Evolutionary conservation across 345 rosid species (phyloP).

Genomic region (Limnanthes douglasii): DNA sequence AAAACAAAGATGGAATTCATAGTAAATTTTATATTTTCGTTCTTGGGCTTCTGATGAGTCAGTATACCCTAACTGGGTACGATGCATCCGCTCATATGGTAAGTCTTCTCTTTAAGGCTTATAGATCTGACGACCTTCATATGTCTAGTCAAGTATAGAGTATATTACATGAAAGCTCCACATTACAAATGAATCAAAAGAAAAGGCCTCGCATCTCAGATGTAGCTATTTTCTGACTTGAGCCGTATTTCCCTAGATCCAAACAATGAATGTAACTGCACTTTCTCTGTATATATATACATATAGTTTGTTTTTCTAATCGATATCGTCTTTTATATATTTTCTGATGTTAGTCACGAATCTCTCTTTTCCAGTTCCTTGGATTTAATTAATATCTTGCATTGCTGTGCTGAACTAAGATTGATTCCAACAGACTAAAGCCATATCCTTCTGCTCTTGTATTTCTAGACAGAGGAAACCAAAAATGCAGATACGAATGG

Average conservation of each 20-base stretch:
- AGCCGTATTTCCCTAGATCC: constrained; percentile 1
- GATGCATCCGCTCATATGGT: constrained; percentile 99
- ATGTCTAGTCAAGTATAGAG: neutral
- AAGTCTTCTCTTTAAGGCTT: constrained; percentile 5
- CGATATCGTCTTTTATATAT: no score
- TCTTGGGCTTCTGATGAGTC: constrained; percentile 89
- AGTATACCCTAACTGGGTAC: constrained; percentile 81
- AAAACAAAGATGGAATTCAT: constrained; percentile 53
- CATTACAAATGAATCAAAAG: no score
- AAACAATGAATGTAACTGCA: no score
- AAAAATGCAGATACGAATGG: constrained; percentile 83
- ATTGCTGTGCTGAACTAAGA: no score
- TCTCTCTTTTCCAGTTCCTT: neutral
- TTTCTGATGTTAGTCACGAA: neutral
- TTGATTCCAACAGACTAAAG: no score
- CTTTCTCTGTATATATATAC: no score
- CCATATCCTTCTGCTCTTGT: constrained; percentile 1
- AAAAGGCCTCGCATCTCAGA: neutral
- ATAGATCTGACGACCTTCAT: neutral
- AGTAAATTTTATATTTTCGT: constrained; percentile 64
- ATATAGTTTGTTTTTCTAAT: no score
- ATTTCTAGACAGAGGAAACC: constrained; percentile 83
- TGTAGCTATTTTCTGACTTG: neutral
- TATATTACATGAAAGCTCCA: neutral
- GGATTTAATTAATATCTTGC: neutral